Base-by-base conservation (phyloP, 1,284 basidiomycete species). In the Athelia psychrophila region DNA sequence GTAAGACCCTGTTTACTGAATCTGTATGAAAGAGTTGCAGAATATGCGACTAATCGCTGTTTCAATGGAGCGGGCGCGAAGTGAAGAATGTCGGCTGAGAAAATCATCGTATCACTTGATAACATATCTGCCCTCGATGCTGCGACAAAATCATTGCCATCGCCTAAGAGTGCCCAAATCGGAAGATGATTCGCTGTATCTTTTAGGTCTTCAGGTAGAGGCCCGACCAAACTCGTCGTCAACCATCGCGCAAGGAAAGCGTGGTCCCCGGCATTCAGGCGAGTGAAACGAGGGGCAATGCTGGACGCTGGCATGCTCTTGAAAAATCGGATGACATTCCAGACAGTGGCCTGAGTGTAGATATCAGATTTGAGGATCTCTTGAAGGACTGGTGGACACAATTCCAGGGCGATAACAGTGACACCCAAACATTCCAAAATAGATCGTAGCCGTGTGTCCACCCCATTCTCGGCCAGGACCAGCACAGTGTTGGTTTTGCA, bases 131-230 rank as follows among this genome's bases (percentile, higher is more conserved):
- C 52, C 5, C 52, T 58, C 12, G 60, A 50, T 18, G 67, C 68
- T 3, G 63, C 22, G 25, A 62, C 57, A 44, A 64, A 50, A 18
- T 22, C 38, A 36, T 10, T 44, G 44, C 36, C 48, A 50, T 50
- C 40, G 32, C 47, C 54, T 12, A 58, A 55, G 8, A 60, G 56
- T 12, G 56, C 60, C 72, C 72, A 74, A 24, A 74, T 64, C 13
- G 71, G 72, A 38, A 74, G 60, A 23, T 44, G 48, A 42, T 38
- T 55, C 3, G 65, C 68, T 12, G 61, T 45, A 5, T 51, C n/a
- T 22, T 59, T 44, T 2, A 63, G 54, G 2, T 58, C 23, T 13
- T 51, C 47, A 2, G 61, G 56, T 8, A 30, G 20, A 42, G 56
- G 53, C 5, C 42, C 45, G 1, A 13, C 8, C 16, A 71, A 54